phyloP scores from a whole-genome alignment of 108 stramenopile genomes.

The Conticribra weissflogii region DNA sequence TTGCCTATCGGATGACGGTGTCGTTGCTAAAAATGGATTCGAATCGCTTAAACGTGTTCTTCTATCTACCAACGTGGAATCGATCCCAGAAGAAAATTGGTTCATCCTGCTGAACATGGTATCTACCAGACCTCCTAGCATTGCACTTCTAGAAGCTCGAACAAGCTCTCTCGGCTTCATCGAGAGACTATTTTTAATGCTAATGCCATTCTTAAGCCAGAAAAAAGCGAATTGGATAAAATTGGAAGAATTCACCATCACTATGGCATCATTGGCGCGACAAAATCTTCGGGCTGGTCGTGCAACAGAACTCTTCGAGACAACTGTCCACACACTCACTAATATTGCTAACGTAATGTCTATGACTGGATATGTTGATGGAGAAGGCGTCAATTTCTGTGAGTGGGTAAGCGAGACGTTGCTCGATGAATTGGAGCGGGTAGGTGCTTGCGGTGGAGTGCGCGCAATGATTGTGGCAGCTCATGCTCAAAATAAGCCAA shows the following conservation, averaged over 20 bases:
- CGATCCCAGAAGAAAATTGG: slow-evolving; percentile 75
- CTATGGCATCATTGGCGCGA: slow-evolving; percentile 50
- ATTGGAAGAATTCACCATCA: slow-evolving; percentile 65
- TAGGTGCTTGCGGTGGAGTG: slow-evolving; percentile 66
- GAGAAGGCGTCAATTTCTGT: slow-evolving; percentile 59
- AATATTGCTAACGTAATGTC: slow-evolving; percentile 65
- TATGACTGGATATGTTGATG: slow-evolving; percentile 53
- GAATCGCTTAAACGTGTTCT: slow-evolving; percentile 69
- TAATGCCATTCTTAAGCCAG: slow-evolving; percentile 47
- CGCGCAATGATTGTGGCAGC: background rate
- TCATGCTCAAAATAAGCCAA: background rate
- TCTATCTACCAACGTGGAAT: slow-evolving; percentile 55
- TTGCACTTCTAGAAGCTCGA: slow-evolving; percentile 49
- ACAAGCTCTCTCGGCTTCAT: slow-evolving; percentile 62
- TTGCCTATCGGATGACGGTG: slow-evolving; percentile 55
- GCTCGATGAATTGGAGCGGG: slow-evolving; percentile 61
- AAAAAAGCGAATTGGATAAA: slow-evolving; percentile 62
- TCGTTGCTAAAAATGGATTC: slow-evolving; percentile 60
- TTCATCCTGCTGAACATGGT: slow-evolving; percentile 59
- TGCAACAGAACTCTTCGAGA: slow-evolving; percentile 64
- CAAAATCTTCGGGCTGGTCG: slow-evolving; percentile 75
- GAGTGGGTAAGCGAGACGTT: slow-evolving; percentile 81
- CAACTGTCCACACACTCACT: slow-evolving; percentile 72
- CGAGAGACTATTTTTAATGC: slow-evolving; percentile 66
- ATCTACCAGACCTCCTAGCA: slow-evolving; percentile 55